Evolutionary conservation across 2,329 filamentous ascomycete species (phyloP).

Genomic region (Cordyceps pruinosa): DNA sequence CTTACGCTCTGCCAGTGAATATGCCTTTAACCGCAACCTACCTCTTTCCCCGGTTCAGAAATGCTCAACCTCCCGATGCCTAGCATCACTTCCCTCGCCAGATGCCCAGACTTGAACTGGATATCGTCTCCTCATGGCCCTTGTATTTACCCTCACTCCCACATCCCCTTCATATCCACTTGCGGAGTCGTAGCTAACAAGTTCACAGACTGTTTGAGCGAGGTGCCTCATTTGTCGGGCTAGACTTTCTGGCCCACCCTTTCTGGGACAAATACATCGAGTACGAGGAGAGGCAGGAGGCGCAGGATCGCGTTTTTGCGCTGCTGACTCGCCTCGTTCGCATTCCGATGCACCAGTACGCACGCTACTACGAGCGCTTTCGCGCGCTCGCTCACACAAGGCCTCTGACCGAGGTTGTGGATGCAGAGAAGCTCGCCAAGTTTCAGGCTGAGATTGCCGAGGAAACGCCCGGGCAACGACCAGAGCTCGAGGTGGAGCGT

Average conservation of each 20-base stretch:
- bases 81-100: constrained; percentile 6
- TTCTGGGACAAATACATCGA: constrained; percentile 99
- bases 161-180: constrained; percentile 1
- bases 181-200: constrained; percentile 22
- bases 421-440: constrained; percentile 58
- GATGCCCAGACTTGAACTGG: constrained; percentile 4
- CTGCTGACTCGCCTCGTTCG: constrained; percentile 77
- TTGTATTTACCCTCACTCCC: constrained; percentile 20
- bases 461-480: constrained; percentile 52
- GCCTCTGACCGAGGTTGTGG: constrained; percentile 65
- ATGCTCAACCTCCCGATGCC: constrained; percentile 11
- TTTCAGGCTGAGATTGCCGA: constrained; percentile 67
- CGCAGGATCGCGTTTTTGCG: constrained; percentile 74
- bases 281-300: constrained; percentile 86
- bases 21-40: constrained; percentile 39
- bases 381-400: constrained; percentile 66
- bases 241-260: constrained; percentile 89
- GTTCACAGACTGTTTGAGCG: constrained; percentile 80
- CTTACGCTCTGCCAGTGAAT: constrained; percentile 61
- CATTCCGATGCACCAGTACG: constrained; percentile 93
- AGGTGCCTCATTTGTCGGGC: constrained; percentile 72
- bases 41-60: constrained; percentile 17
- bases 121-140: constrained; percentile 11
- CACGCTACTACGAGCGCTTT: constrained; percentile 89
- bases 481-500: constrained; percentile 73